Evolutionary conservation across 2,329 filamentous ascomycete genomes (phyloP), one percentile per base, ranked within the genome.

Genomic region (Falciphora oryzae): DNA sequence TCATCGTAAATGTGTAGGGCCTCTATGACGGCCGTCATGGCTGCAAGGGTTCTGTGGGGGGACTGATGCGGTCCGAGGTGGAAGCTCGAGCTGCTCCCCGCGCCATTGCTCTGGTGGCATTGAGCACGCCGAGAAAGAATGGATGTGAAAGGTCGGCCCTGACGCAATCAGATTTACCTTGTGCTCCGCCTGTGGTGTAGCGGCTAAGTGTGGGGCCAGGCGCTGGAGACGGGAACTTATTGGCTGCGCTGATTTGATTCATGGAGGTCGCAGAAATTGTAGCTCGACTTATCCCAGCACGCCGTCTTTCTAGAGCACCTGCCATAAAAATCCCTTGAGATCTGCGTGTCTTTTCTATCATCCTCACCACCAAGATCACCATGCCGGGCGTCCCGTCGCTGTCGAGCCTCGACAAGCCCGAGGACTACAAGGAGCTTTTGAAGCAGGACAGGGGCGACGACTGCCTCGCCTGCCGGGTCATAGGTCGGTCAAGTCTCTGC

Each of bases 1-100:
- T 97, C 93, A 85, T 98, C 93, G 78, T 91, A 97, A 75, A 99
- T 93, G 81, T 98, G 94, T 73, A 99, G 83, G 75, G 94, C 95
- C 82, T 98, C 94, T 74, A 99, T 91, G 74, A 91, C 87, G 80
- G 92, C 88, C 80, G 85, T 91, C 90, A 93, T 94, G 75, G 77
- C 71, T 60, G 63, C 44, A 28, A 44, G 53, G 31, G 25, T 29
- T 56, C 28, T 56, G 50, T n/a, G 27, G 53, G 11, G 16, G 28
- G 28, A n/a, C 44, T 56, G 44, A 25, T 58, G 38, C 59, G 38
- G 13, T 31, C 22, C 31, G 58, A 31, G 13, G 27, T 60, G 27
- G 28, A 60, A 32, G 57, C 57, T 29, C 22, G 44, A n/a, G 57
- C 57, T 58, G 57, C 25, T 58, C 57, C 31, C 29, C 58, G 22